Evolutionary conservation across 306 rosid species (phyloP), one percentile per base, ranked within the genome.

Genomic region (Begonia masoniana): DNA sequence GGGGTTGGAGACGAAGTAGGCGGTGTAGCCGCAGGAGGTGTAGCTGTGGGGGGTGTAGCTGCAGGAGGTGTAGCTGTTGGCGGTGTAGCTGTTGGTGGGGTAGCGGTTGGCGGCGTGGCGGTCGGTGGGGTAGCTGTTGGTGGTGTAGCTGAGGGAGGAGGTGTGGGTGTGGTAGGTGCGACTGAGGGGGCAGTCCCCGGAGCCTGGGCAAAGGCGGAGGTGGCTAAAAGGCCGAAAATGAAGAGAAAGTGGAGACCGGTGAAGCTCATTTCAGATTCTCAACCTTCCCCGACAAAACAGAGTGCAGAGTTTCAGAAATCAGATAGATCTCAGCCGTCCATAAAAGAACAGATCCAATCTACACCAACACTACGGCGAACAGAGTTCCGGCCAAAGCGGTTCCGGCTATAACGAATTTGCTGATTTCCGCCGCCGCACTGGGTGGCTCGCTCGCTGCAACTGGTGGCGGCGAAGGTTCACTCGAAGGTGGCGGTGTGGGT

Each of bases 191-290:
- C 55, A 3, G 54, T 45, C 5, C 12, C 62, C 0, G 62, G 62
- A 17, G 62, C 24, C 50, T 61, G 65, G 15, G 65, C 65, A 24
- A 41, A 15, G 47, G 57, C 51, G 6, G 56, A 51, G 19, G 41
- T 21, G 13, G 57, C 15, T 50, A 61, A 10, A 39, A 61, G 9
- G 42, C 46, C 57, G 17, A 61, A 24, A 42, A 51, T 13, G 31
- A 61, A 9, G 21, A 51, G 39, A 2, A 21, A 21, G 17, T 26
- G 50, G 48, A 61, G 10, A 35, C 65, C 65, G 7, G 57, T 13
- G 57, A 51, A 41, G 17, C 65, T 56, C 65, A 61, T 61, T 4
- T 46, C 36, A 50, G 47, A 12, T 4, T 14, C 51, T 31, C 36
- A 13, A 61, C 36, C 36, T 26, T n/a, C 26, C 2, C 26, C 16